Evolutionary conservation across 352 stramenopile species (phyloP).

Genomic region (Phytophthora cactorum): DNA sequence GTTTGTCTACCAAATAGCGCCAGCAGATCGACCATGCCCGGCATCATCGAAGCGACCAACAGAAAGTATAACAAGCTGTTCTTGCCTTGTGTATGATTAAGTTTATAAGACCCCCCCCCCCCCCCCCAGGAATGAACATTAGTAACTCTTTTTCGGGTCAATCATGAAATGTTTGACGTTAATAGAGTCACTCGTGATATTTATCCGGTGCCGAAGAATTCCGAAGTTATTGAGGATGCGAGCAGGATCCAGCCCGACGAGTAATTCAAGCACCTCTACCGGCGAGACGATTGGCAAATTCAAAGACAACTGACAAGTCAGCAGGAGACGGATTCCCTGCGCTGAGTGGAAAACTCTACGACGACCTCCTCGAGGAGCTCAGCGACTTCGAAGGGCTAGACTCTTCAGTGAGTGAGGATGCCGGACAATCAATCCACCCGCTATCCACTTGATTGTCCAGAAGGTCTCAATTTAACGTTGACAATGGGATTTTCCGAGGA

Average conservation of each 20-base stretch:
- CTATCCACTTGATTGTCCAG: background rate
- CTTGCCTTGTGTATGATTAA: no score
- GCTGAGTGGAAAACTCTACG: conserved; percentile 41
- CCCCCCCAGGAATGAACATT: no score
- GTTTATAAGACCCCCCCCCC: no score
- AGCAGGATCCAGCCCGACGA: conserved; percentile 36
- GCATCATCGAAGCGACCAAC: no score
- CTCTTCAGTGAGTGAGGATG: conserved; percentile 14
- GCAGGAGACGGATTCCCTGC: conserved; percentile 34
- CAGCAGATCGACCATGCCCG: no score
- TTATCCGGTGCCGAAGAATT: conserved; percentile 39
- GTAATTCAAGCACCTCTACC: conserved; percentile 42
- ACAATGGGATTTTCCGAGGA: no score
- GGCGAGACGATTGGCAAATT: conserved; percentile 3
- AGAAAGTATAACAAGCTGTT: no score
- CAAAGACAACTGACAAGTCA: background rate
- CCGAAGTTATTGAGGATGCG: conserved; percentile 40
- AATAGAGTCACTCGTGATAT: no score
- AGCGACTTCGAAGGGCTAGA: conserved; percentile 17
- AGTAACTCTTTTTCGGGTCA: no score
- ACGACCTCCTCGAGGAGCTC: conserved; percentile 36
- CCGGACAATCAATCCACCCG: conserved; percentile 6
- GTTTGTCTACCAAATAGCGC: no score
- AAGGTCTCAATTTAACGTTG: no score
- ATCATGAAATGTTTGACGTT: no score